phyloP scores from a whole-genome alignment of 202 grass and related monocot genomes.

The Bolboschoenoplectus hybrid region DNA sequence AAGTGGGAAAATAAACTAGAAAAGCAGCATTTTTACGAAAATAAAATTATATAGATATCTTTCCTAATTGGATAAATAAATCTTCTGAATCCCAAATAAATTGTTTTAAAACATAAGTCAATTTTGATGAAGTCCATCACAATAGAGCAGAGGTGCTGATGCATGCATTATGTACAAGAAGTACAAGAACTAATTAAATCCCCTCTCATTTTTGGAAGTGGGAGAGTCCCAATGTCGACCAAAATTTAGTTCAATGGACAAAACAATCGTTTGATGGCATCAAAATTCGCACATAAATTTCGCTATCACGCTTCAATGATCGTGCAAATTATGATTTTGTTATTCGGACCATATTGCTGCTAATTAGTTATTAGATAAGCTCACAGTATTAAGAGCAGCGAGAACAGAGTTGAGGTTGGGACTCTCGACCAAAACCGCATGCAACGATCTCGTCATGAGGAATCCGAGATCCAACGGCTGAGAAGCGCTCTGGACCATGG shows the following conservation, averaged over 20 bases:
- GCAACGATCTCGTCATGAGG: constrained; percentile 50
- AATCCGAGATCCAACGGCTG: constrained; percentile 76
- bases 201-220: background rate
- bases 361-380: background rate
- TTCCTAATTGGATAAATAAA: constrained; percentile 10
- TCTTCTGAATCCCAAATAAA: background rate
- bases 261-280: background rate
- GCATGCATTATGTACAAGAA: background rate
- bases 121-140: background rate
- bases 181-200: background rate
- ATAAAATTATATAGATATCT: background rate
- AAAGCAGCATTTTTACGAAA: background rate
- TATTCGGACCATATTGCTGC: background rate
- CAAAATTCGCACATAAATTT: too few relatives aligned
- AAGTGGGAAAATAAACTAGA: background rate
- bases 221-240: too few relatives aligned
- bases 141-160: background rate
- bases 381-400: constrained; percentile 90
- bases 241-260: background rate
- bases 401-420: constrained; percentile 72
- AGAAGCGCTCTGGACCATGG: constrained; percentile 57
- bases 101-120: background rate
- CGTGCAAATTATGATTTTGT: too few relatives aligned
- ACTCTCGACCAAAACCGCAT: constrained; percentile 54
- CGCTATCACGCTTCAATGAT: too few relatives aligned